A percentile compares a stretch with the other conserved stretches of the same genome.
phyloP scores from a whole-genome alignment of 257 asterid species.

The Cynanchum wilfordii region DNA sequence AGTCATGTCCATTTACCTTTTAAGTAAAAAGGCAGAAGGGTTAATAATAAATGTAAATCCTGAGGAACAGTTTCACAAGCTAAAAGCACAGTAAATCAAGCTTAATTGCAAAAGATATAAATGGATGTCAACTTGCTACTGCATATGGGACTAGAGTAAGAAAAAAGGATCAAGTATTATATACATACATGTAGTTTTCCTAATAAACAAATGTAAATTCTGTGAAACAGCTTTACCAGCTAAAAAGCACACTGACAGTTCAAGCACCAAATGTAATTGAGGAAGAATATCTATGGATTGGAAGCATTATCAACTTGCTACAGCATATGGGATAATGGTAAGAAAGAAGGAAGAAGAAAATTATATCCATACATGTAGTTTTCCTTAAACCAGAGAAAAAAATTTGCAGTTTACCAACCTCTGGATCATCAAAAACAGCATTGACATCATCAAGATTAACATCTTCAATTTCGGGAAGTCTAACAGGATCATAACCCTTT shows the following conservation, averaged over 20 bases:
- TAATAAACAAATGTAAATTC: neutral
- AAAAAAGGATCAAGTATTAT: neutral
- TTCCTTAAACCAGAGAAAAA: neutral
- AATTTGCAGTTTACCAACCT: constrained; percentile 49
- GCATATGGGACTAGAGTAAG: neutral
- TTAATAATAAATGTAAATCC: neutral
- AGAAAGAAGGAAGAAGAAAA: neutral
- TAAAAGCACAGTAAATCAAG: neutral
- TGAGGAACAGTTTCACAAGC: neutral
- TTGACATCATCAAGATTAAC: constrained; percentile 88
- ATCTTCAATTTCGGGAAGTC: constrained; percentile 71
- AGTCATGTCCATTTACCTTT: neutral
- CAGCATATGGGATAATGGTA: neutral
- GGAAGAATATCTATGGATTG: neutral
- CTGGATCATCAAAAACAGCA: constrained; percentile 96
- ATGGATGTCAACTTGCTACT: neutral
- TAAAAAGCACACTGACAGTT: neutral
- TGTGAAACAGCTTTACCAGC: neutral
- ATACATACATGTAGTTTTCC: neutral
- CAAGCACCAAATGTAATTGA: neutral
- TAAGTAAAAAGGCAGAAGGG: neutral
- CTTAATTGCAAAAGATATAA: neutral
- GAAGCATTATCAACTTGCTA: neutral
- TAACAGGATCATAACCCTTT: constrained; percentile 66
- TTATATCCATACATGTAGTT: neutral